A percentile compares a stretch with the other conserved stretches of the same genome.
phyloP scores from a whole-genome alignment of 2,329 filamentous ascomycete species.

The Xylaria sp. region DNA sequence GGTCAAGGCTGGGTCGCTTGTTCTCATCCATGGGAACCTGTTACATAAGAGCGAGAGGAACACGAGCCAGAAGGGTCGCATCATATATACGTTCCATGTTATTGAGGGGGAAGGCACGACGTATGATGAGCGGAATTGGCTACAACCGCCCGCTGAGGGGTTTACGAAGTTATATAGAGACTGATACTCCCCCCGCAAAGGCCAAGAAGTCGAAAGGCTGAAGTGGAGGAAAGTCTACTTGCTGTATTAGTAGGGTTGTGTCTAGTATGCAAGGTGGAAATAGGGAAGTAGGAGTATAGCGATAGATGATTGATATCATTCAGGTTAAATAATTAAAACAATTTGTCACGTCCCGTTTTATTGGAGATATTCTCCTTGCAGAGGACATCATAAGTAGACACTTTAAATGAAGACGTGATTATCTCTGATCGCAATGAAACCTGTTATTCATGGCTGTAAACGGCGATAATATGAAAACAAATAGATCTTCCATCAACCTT shows the following conservation, averaged over 20 bases:
- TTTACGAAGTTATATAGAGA: conserved; percentile 75
- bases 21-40: conserved; percentile 95
- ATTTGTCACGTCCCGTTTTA: neutral
- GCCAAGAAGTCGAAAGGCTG: neutral
- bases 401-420: neutral
- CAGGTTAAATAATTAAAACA: conserved; percentile 7
- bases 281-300: conserved; percentile 12
- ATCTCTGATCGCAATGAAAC: neutral
- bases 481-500: neutral
- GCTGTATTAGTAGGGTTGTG: conserved; percentile 29
- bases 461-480: neutral
- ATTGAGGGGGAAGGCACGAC: conserved; percentile 80
- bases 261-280: conserved; percentile 1
- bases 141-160: conserved; percentile 83
- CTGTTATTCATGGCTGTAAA: neutral
- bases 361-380: neutral
- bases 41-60: conserved; percentile 98
- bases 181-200: conserved; percentile 15
- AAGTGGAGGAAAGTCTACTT: neutral
- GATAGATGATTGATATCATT: conserved; percentile 13
- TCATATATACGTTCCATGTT: conserved; percentile 97
- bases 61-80: conserved; percentile 82
- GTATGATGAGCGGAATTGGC: conserved; percentile 92
- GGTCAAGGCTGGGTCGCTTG: conserved; percentile 89
- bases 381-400: neutral